These are phyloP conservation scores for Metarhizium album DNA, from an alignment of 2,329 filamentous ascomycete species.

Conservation along the genomic window DNA sequence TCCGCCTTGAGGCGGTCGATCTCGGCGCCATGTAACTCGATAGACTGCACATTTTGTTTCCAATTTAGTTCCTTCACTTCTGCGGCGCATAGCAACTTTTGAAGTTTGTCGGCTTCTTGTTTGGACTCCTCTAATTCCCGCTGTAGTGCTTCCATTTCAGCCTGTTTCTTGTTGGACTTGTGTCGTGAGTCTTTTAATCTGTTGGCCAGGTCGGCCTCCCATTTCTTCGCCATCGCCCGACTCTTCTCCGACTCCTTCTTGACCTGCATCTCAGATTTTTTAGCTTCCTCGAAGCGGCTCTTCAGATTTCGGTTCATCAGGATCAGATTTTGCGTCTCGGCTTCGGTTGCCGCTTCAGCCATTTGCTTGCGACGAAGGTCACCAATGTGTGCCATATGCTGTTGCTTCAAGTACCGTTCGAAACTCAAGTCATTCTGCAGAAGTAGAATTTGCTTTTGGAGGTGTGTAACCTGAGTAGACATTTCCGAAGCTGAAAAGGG, in stretches of 20 bases:
- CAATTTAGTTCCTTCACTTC: conserved; percentile 58
- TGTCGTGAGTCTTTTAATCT: conserved; percentile 58
- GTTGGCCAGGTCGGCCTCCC: conserved; percentile 59
- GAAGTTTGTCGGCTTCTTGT: conserved; percentile 53
- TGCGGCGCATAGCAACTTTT: conserved; percentile 52
- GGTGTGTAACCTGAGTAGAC: conserved; percentile 35
- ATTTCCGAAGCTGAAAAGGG: conserved; percentile 21
- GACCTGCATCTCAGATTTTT: conserved; percentile 57
- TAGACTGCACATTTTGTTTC: conserved; percentile 52
- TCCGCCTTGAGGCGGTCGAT: conserved; percentile 48
- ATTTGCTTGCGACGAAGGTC: conserved; percentile 66
- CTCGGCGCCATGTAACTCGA: conserved; percentile 50
- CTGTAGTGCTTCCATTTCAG: conserved; percentile 45
- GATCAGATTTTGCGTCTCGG: conserved; percentile 71
- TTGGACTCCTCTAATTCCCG: conserved; percentile 47
- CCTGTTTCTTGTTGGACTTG: conserved; percentile 55
- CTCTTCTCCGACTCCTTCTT: conserved; percentile 64
- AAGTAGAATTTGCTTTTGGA: conserved; percentile 65
- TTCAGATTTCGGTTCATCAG: conserved; percentile 66
- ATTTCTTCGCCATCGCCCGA: conserved; percentile 63
- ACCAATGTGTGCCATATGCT: conserved; percentile 73
- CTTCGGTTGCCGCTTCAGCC: conserved; percentile 66
- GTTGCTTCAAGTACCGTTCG: conserved; percentile 73
- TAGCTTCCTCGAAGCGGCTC: conserved; percentile 61
- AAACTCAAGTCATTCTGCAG: conserved; percentile 74